phyloP scores from a whole-genome alignment of 345 rosid species.

The Eucalyptus microcorys region DNA sequence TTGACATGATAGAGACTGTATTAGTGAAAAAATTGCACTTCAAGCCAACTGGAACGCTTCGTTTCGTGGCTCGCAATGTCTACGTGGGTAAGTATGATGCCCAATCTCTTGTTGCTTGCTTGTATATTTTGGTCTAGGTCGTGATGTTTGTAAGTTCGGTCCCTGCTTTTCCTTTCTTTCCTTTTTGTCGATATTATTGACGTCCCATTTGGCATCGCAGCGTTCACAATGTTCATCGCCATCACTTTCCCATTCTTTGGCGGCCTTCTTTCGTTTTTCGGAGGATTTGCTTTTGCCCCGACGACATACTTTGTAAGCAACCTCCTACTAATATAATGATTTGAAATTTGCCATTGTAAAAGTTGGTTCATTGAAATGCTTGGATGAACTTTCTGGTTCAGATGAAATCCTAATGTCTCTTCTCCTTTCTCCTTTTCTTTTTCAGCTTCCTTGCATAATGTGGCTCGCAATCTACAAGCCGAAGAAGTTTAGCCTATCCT shows the following conservation, averaged over 20 bases:
- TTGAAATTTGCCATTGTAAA: neutral
- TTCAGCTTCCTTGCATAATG: slow-evolving; percentile 68
- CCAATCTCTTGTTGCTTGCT: neutral
- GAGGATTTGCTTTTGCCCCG: slow-evolving; percentile 93
- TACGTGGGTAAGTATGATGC: slow-evolving; percentile 41
- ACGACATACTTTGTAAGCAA: slow-evolving; percentile 68
- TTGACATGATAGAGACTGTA: slow-evolving; percentile 68
- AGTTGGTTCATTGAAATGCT: neutral
- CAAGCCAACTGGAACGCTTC: slow-evolving; percentile 25
- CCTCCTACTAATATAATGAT: neutral
- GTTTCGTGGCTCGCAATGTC: slow-evolving; percentile 32
- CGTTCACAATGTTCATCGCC: slow-evolving; percentile 52
- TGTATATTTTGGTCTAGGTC: neutral
- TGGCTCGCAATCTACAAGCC: slow-evolving; percentile 74
- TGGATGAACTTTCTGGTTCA: neutral
- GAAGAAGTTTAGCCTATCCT: slow-evolving; percentile 52
- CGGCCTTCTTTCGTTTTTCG: slow-evolving; percentile 71
- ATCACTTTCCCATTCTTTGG: slow-evolving; percentile 79
- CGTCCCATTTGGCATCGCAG: slow-evolving; percentile 6
- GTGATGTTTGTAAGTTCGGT: neutral
- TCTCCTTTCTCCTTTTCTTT: neutral
- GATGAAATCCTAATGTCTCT: neutral
- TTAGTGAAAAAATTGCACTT: slow-evolving; percentile 49
- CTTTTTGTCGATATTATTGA: neutral
- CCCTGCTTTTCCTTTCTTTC: neutral